A percentile compares a stretch with the other conserved stretches of the same genome.
Conservation (phyloP, 2,329 filamentous ascomycete species). For the Chaetomium globosum region DNA sequence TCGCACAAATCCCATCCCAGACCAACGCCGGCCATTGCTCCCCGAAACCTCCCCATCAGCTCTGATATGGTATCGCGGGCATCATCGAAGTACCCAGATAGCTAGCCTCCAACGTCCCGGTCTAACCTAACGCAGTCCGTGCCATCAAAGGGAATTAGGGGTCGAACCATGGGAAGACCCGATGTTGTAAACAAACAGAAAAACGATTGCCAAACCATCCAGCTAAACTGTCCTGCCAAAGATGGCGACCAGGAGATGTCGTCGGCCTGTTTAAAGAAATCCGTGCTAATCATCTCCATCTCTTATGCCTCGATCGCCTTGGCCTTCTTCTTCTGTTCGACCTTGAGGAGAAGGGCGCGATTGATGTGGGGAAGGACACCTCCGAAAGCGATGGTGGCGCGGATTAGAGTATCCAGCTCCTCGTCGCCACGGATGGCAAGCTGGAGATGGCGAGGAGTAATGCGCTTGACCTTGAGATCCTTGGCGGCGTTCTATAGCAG, state of each 20-base stretch:
- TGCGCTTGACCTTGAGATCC: slow-evolving; percentile 99
- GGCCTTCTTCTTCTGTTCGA: slow-evolving; percentile 48
- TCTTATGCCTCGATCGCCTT: slow-evolving; percentile 43
- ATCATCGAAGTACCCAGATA: not conserved
- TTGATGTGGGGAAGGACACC: slow-evolving; percentile 99
- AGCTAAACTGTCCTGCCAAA: slow-evolving; percentile 5
- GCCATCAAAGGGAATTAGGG: slow-evolving; percentile 18
- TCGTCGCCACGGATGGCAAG: slow-evolving; percentile 98
- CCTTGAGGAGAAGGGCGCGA: slow-evolving; percentile 73
- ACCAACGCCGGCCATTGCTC: slow-evolving; percentile 16
- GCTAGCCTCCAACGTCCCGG: not conserved
- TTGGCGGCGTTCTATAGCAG: slow-evolving; percentile 81
- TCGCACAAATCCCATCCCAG: slow-evolving; percentile 11
- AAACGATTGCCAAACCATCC: slow-evolving; percentile 19
- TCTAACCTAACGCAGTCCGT: not conserved
- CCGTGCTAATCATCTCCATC: not conserved
- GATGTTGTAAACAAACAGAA: slow-evolving; percentile 21
- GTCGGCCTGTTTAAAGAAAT: slow-evolving; percentile 4
- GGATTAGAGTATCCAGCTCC: slow-evolving; percentile 95
- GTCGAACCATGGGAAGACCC: slow-evolving; percentile 14
- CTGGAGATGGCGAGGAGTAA: slow-evolving; percentile 95
- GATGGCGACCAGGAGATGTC: slow-evolving; percentile 14
- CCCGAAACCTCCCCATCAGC: not conserved
- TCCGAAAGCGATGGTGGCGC: slow-evolving; percentile 96
- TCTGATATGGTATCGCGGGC: slow-evolving; percentile 7